Percentiles rank a stretch among this genome's conserved stretches.
Conservation (phyloP, 2,329 filamentous ascomycete species). For the Cytospora paraplurivora region DNA sequence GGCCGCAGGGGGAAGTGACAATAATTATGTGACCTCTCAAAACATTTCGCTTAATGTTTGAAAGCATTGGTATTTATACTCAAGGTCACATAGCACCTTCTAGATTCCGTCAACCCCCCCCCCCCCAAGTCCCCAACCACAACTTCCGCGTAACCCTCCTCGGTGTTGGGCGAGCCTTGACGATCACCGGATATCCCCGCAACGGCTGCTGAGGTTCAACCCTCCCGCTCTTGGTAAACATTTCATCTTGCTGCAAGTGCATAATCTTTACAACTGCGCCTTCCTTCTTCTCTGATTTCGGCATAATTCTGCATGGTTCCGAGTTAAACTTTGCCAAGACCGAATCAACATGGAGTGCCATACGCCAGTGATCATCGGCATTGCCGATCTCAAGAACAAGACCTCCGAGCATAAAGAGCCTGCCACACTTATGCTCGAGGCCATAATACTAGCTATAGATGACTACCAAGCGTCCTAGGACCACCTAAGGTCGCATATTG, state of each 20-base stretch:
- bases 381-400: slow-evolving; percentile 63
- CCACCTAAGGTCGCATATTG: slow-evolving; percentile 49
- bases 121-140: too few species aligned
- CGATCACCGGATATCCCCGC: not conserved
- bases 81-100: too few species aligned
- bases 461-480: slow-evolving; percentile 46
- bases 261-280: not conserved
- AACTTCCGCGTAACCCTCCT: too few species aligned
- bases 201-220: not conserved
- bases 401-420: slow-evolving; percentile 62
- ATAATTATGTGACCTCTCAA: too few species aligned
- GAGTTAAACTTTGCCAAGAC: not conserved
- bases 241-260: not conserved
- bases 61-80: too few species aligned
- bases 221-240: too few species aligned
- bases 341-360: slow-evolving; percentile 2
- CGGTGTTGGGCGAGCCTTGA: too few species aligned
- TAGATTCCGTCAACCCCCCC: too few species aligned
- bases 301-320: not conserved
- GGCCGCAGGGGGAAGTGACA: too few species aligned
- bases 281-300: not conserved
- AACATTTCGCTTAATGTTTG: too few species aligned
- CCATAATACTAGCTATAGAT: slow-evolving; percentile 53
- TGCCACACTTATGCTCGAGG: slow-evolving; percentile 58
- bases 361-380: slow-evolving; percentile 61